Evolutionary conservation across 306 rosid species (phyloP), one percentile per base, ranked within the genome.

Genomic region (Gillenia trifoliata): DNA sequence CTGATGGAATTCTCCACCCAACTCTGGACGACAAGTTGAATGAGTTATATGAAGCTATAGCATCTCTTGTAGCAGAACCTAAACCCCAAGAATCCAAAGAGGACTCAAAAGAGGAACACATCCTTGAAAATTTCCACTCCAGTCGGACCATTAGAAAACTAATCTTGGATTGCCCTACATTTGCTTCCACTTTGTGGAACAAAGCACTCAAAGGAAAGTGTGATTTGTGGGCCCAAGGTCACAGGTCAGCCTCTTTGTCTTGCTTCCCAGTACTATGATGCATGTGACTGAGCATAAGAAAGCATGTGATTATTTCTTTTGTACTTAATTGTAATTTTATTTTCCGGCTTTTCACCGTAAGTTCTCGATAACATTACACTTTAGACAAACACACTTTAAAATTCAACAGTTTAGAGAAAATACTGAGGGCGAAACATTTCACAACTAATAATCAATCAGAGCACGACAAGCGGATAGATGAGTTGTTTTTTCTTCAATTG

Each of bases 71-170:
- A 19, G 92, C 93, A 73, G 68, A 52, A 78, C 83, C 93, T 29
- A 93, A 88, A 80, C 72, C 88, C 40, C 85, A 86, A 82, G 93
- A 87, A 62, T 66, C 88, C 29, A 73, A 82, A 64, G 92, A 62
- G 41, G 66, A 62, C 16, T 68, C 88, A 38, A 75, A 84, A 64
- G 90, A 90, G 74, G 99, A 91, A 64, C 99, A 90, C 66, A 78
- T 94, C 66, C 85, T 94, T 25, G 94, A 88, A 83, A 94, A 92
- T 77, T 94, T 90, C 76, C 91, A 87, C 83, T 90, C 99, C 63
- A 92, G 91, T 81, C 86, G 99, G 78, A 89, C 90, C 40, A 83
- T 94, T 81, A 88, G 96, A 83, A 94, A 86, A 81, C 85, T 94
- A 54, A 80, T 90, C 78, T 76, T 92, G 87, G 93, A 92, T 75